Base-by-base conservation (phyloP, 2,329 filamentous ascomycete genomes). In the Helotiales sp. region DNA sequence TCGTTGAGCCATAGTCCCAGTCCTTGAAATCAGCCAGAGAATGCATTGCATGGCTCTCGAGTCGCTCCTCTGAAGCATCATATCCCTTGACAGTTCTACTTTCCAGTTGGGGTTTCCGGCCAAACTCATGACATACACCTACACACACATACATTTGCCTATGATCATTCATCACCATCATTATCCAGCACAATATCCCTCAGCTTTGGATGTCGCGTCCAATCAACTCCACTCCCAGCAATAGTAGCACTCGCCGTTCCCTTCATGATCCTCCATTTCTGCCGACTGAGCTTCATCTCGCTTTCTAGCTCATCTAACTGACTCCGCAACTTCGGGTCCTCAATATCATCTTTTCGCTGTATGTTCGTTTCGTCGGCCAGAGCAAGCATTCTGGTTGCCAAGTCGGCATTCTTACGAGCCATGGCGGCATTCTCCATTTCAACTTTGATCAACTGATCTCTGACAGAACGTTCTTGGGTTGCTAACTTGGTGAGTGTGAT, bases 221-320 rank as follows among this genome's bases (percentile, higher is more conserved):
- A 97, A 75, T 96, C 89, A 63, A 96, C 83, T 55, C 93, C 93
- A 77, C 93, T 96, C 2, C 91, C 92, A 5, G 88, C 91, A 55
- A 97, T 86, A 64, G 93, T 85, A 20, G 91, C 92, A 74, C 91
- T 91, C n/a, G 91, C 85, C 49, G 93, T 87, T 26, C 87, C 91
- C 80, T 95, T 96, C 78, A 95, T 86, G 22, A 90, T 88, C 74
- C 88, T 87, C 89, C 89, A 93, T 74, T 86, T 85, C 71, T 88
- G 87, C 69, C 86, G 86, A 76, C 88, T 90, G 24, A 82, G 81
- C 73, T 85, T 88, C 67, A 91, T 80, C 47, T 89, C 84, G 6
- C 77, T 79, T 73, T 93, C 87, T 11, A 90, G 80, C 59, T 79
- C 80, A 40, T 84, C 80, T 28, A 93, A 81, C 76, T 91, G 83